Evolutionary conservation across 1,139 yeast genomes (phyloP).

Genomic region (Groenewaldozyma auringiensis): DNA sequence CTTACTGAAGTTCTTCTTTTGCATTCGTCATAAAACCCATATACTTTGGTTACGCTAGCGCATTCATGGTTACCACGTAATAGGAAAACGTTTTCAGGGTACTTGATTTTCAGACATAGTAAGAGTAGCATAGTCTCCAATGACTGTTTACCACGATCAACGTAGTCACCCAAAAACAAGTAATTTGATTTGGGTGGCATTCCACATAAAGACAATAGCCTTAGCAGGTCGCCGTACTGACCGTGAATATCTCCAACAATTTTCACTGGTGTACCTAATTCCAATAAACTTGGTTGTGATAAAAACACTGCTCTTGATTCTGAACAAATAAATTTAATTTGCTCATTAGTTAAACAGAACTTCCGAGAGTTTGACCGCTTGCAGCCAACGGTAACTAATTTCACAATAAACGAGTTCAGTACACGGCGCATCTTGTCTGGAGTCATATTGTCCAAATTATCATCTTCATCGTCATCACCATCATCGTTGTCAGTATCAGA

Average conservation of each 20-base stretch:
- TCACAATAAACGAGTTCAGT: constrained; percentile 14
- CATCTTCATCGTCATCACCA: not conserved
- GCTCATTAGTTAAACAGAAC: constrained; percentile 39
- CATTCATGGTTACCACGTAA: constrained; percentile 81
- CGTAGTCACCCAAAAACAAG: constrained; percentile 76
- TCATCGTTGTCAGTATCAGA: not conserved
- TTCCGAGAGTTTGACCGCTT: constrained; percentile 13
- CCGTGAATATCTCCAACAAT: constrained; percentile 88
- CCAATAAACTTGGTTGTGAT: constrained; percentile 68
- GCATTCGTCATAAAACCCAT: constrained; percentile 85
- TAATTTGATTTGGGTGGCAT: constrained; percentile 75
- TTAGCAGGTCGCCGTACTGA: constrained; percentile 65
- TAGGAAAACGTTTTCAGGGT: constrained; percentile 77
- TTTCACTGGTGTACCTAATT: constrained; percentile 76
- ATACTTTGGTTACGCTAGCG: constrained; percentile 75
- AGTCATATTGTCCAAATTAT: not conserved
- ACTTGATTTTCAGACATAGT: constrained; percentile 68
- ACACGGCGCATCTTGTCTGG: not conserved
- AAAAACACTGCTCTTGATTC: constrained; percentile 63
- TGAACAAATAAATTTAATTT: constrained; percentile 56
- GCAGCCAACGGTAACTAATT: constrained; percentile 18
- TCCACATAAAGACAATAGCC: constrained; percentile 71
- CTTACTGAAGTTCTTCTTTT: constrained; percentile 62
- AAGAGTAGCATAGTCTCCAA: constrained; percentile 68
- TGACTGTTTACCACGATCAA: constrained; percentile 79